Evolutionary conservation across 331 rosid species (phyloP).

Genomic region (Acacia pycnantha): DNA sequence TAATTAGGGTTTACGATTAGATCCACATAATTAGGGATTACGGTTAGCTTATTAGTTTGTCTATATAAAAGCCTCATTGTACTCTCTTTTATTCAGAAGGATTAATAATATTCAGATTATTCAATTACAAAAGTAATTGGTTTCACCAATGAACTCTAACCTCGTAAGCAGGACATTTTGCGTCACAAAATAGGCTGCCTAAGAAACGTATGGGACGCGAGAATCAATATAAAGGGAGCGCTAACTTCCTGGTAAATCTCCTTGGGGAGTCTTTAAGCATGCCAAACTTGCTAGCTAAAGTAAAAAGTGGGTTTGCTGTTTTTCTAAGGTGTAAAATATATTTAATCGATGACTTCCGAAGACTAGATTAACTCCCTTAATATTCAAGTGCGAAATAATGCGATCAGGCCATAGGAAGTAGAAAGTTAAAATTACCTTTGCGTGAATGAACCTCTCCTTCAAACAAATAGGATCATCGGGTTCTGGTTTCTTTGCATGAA

Average conservation of each 20-base stretch:
- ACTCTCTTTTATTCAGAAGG: too few relatives aligned
- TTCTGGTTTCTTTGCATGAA: conserved; percentile 53
- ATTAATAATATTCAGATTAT: too few relatives aligned
- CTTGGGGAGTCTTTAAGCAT: neutral
- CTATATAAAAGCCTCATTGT: too few relatives aligned
- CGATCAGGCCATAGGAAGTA: conserved; percentile 10
- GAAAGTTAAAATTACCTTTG: conserved; percentile 53
- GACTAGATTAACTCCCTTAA: neutral
- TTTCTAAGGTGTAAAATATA: neutral
- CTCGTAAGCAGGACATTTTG: neutral
- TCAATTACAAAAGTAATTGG: too few relatives aligned
- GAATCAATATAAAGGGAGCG: neutral
- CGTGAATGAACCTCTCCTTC: conserved; percentile 67
- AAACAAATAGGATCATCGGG: conserved; percentile 52
- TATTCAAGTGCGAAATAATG: neutral
- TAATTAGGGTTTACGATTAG: too few relatives aligned
- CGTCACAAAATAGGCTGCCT: neutral
- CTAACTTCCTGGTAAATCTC: neutral
- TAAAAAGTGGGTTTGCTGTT: neutral
- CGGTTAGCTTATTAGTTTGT: too few relatives aligned
- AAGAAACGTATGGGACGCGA: neutral
- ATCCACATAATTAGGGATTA: too few relatives aligned
- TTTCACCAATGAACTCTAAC: neutral
- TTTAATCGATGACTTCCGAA: neutral
- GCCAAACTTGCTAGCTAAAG: neutral